A percentile compares a stretch with the other conserved stretches of the same genome.
Conservation (phyloP, 2,329 filamentous ascomycete species). For the Aspergillus viridinutans region DNA sequence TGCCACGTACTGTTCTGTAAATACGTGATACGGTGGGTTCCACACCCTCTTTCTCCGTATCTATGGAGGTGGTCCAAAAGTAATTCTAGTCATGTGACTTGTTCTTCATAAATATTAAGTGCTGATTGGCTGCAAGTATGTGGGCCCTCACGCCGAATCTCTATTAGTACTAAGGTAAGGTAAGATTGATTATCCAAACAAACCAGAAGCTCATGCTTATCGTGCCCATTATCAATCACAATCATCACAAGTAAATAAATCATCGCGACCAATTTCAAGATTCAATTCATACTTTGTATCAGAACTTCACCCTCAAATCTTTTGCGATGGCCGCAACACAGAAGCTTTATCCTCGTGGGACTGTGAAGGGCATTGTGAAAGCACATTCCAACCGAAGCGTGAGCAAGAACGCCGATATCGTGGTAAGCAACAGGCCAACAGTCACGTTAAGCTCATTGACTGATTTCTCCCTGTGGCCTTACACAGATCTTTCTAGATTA, state of each 20-base stretch:
- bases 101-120: too few relatives aligned
- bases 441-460: background rate
- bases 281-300: background rate
- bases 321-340: conserved; percentile 57
- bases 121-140: background rate
- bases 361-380: conserved; percentile 85
- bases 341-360: conserved; percentile 78
- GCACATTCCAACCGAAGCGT: conserved; percentile 76
- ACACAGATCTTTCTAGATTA: conserved; percentile 78
- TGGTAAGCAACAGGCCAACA: conserved; percentile 51
- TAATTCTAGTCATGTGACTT: background rate
- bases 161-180: background rate
- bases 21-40: background rate
- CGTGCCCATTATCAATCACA: background rate
- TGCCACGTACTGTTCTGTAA: conserved; percentile 5
- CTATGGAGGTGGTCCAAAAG: too few relatives aligned
- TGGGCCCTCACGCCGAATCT: too few relatives aligned
- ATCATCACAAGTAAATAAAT: conserved; percentile 6
- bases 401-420: conserved; percentile 80
- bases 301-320: background rate
- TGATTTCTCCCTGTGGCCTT: background rate
- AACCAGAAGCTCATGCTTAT: background rate
- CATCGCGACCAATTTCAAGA: background rate
- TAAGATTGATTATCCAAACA: background rate
- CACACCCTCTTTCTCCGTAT: background rate